Evolutionary conservation across 257 asterid species (phyloP).

Genomic region (Verbascum thapsus): DNA sequence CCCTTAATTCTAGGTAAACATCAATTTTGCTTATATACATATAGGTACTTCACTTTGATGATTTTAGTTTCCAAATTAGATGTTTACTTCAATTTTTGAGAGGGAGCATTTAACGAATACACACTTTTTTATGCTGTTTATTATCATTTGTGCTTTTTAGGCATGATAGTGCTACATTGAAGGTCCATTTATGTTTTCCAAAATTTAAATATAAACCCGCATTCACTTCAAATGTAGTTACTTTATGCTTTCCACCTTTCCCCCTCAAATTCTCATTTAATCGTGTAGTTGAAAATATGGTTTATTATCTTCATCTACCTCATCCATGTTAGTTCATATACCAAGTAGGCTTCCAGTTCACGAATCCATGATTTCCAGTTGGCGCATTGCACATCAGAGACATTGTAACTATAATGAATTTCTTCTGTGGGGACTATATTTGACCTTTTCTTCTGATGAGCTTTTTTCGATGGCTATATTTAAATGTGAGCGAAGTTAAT

Average conservation of each 20-base stretch:
- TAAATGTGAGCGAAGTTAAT: too few species aligned
- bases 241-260: slow-evolving; percentile 12
- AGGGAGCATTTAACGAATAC: not conserved
- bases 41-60: not conserved
- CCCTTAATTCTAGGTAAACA: slow-evolving; percentile 85
- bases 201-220: slow-evolving; percentile 18
- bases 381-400: too few species aligned
- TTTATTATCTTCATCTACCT: slow-evolving; percentile 21
- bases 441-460: too few species aligned
- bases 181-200: slow-evolving; percentile 2
- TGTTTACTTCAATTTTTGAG: slow-evolving; percentile 2
- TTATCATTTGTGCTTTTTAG: slow-evolving; percentile 7
- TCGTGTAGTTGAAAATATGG: not conserved
- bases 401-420: too few species aligned
- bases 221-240: slow-evolving; percentile 1
- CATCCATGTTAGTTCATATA: slow-evolving; percentile 9
- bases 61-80: slow-evolving; percentile 6
- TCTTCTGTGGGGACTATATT: too few species aligned
- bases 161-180: slow-evolving; percentile 12
- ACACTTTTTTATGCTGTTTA: slow-evolving; percentile 13
- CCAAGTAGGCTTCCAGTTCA: too few species aligned
- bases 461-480: too few species aligned
- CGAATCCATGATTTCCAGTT: too few species aligned
- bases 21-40: slow-evolving; percentile 5
- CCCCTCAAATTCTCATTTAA: slow-evolving; percentile 3